Conservation (phyloP, 2,329 filamentous ascomycete genomes). For the Leptoxyphium fumago region DNA sequence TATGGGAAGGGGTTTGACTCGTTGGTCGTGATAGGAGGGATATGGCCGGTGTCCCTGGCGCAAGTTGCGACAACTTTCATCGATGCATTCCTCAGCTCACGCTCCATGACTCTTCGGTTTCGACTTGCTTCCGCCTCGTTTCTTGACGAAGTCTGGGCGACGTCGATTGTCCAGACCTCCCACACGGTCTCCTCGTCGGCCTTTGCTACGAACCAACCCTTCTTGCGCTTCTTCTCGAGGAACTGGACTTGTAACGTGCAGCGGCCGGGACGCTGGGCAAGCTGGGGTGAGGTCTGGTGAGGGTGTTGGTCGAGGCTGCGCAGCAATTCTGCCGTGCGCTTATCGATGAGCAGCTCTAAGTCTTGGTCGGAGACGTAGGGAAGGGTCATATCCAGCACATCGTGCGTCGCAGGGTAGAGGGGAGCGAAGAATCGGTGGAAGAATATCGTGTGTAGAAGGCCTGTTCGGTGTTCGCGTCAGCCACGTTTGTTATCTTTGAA, state of each 20-base stretch:
- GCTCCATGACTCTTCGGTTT: slow-evolving; percentile 80
- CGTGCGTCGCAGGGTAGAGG: slow-evolving; percentile 65
- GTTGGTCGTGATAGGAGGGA: slow-evolving; percentile 87
- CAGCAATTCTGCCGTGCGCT: slow-evolving; percentile 64
- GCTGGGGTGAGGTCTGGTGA: slow-evolving; percentile 5
- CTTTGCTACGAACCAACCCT: slow-evolving; percentile 60
- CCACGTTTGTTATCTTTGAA: background rate
- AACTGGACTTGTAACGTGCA: slow-evolving; percentile 80
- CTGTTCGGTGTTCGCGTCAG: slow-evolving; percentile 30
- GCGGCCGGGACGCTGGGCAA: slow-evolving; percentile 31
- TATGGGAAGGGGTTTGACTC: slow-evolving; percentile 91
- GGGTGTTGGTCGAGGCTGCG: slow-evolving; percentile 49
- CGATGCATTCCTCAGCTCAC: slow-evolving; percentile 44
- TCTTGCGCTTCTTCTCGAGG: slow-evolving; percentile 79
- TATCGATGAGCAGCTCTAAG: slow-evolving; percentile 85
- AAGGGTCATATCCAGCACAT: slow-evolving; percentile 79
- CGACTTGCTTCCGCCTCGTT: slow-evolving; percentile 82
- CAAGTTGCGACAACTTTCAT: slow-evolving; percentile 1
- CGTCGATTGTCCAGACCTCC: slow-evolving; percentile 90
- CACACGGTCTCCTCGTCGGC: slow-evolving; percentile 90
- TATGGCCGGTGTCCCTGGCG: slow-evolving; percentile 85
- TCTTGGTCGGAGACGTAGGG: slow-evolving; percentile 82
- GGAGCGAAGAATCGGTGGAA: slow-evolving; percentile 96
- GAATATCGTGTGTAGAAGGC: slow-evolving; percentile 91
- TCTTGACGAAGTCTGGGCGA: slow-evolving; percentile 78